Evolutionary conservation across 2,329 filamentous ascomycete species (phyloP).

Genomic region (Cercospora sp.): DNA sequence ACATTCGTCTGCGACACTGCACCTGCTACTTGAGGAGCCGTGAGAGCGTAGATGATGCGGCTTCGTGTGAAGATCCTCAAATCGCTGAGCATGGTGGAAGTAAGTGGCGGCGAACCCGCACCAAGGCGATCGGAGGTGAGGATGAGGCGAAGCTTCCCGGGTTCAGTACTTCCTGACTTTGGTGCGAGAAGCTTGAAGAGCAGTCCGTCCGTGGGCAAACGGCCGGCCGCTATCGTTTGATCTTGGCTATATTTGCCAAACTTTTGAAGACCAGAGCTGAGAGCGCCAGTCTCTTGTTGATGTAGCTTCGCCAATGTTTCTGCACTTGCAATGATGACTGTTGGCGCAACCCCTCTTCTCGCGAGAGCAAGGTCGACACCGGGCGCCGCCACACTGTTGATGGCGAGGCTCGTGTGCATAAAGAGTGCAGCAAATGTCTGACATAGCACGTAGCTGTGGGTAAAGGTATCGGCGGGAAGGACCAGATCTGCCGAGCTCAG

Average conservation of each 20-base stretch:
- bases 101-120: slow-evolving; percentile 62
- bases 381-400: slow-evolving; percentile 82
- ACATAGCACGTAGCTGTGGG: slow-evolving; percentile 74
- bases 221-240: slow-evolving; percentile 69
- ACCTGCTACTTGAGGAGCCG: slow-evolving; percentile 79
- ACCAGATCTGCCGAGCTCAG: slow-evolving; percentile 76
- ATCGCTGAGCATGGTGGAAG: slow-evolving; percentile 71
- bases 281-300: slow-evolving; percentile 56
- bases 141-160: slow-evolving; percentile 77
- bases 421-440: slow-evolving; percentile 81
- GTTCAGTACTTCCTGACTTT: slow-evolving; percentile 56
- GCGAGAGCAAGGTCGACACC: slow-evolving; percentile 71
- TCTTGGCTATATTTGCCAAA: slow-evolving; percentile 71
- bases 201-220: slow-evolving; percentile 68
- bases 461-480: slow-evolving; percentile 78
- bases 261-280: slow-evolving; percentile 62
- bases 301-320: slow-evolving; percentile 71
- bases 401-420: slow-evolving; percentile 78
- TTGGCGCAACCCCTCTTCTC: slow-evolving; percentile 74
- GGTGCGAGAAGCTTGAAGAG: slow-evolving; percentile 63
- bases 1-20: slow-evolving; percentile 83
- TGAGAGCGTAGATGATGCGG: slow-evolving; percentile 81
- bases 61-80: slow-evolving; percentile 78
- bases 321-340: slow-evolving; percentile 76
- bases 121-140: slow-evolving; percentile 75